These are phyloP conservation scores for Penicillium arizonense DNA, from an alignment of 495 filamentous ascomycete species.

Conservation along the genomic window DNA sequence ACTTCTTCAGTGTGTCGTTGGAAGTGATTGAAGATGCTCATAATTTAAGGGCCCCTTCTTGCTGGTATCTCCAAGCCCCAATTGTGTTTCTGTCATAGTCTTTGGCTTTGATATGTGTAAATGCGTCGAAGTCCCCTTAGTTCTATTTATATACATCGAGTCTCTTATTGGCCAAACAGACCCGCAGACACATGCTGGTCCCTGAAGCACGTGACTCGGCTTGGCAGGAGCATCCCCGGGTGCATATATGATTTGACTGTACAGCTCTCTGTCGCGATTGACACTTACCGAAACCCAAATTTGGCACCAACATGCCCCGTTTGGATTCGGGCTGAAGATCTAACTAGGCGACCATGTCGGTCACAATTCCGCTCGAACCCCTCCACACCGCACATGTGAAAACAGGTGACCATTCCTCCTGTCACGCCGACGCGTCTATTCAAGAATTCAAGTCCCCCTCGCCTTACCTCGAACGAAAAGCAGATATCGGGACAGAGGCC, in stretches of 20 bases:
- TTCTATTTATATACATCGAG: neutral
- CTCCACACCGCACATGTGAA: constrained; percentile 6
- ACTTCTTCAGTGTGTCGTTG: no score
- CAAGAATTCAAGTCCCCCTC: neutral
- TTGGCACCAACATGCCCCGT: neutral
- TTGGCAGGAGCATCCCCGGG: neutral
- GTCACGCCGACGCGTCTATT: neutral
- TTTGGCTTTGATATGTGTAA: no score
- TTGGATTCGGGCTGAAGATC: neutral
- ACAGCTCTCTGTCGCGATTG: neutral
- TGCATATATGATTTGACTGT: neutral
- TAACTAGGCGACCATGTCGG: constrained; percentile 1
- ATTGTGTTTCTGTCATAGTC: no score
- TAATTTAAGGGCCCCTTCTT: no score
- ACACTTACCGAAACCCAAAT: neutral
- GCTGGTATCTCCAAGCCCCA: no score
- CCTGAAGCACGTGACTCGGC: neutral
- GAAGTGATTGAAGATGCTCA: no score
- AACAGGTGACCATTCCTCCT: neutral
- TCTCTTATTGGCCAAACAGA: neutral
- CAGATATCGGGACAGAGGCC: neutral
- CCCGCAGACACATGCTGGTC: neutral
- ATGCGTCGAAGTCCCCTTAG: no score
- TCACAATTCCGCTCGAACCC: constrained; percentile 8
- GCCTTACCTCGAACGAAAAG: neutral